Conservation (phyloP, 2,329 filamentous ascomycete species). For the Paracoccidioides lutzii region DNA sequence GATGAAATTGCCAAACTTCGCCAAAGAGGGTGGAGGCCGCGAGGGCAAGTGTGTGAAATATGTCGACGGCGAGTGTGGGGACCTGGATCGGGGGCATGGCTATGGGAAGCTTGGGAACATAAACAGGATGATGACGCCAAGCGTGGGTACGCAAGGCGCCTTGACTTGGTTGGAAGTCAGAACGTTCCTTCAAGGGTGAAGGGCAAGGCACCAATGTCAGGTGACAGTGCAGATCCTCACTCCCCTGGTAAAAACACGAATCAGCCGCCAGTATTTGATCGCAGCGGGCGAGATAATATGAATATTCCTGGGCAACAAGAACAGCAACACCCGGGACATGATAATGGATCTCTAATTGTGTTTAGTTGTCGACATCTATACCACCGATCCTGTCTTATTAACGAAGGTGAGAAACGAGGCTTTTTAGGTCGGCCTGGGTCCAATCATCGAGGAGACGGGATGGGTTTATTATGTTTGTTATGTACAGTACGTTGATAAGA, state of each 20-base stretch:
- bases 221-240: slow-evolving; percentile 1
- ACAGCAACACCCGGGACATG: slow-evolving; percentile 2
- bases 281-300: not conserved
- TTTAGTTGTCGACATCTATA: slow-evolving; percentile 39
- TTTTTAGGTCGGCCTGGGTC: not conserved
- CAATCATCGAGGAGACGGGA: slow-evolving; percentile 13
- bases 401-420: slow-evolving; percentile 3
- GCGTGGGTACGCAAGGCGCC: slow-evolving; percentile 18
- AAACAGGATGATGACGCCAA: slow-evolving; percentile 29
- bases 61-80: slow-evolving; percentile 81
- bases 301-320: not conserved
- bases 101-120: slow-evolving; percentile 74
- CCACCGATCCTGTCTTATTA: slow-evolving; percentile 32
- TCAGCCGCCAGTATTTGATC: not conserved
- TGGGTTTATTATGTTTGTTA: slow-evolving; percentile 23
- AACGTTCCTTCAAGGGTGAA: slow-evolving; percentile 22
- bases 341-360: slow-evolving; percentile 26
- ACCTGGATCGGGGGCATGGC: slow-evolving; percentile 60
- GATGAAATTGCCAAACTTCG: slow-evolving; percentile 59
- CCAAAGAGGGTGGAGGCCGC: slow-evolving; percentile 77
- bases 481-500: slow-evolving; percentile 19
- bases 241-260: not conserved
- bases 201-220: slow-evolving; percentile 21
- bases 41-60: slow-evolving; percentile 74
- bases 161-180: slow-evolving; percentile 19